phyloP scores from a whole-genome alignment of 2,329 filamentous ascomycete species.

The Trichophyton mentagrophytes region DNA sequence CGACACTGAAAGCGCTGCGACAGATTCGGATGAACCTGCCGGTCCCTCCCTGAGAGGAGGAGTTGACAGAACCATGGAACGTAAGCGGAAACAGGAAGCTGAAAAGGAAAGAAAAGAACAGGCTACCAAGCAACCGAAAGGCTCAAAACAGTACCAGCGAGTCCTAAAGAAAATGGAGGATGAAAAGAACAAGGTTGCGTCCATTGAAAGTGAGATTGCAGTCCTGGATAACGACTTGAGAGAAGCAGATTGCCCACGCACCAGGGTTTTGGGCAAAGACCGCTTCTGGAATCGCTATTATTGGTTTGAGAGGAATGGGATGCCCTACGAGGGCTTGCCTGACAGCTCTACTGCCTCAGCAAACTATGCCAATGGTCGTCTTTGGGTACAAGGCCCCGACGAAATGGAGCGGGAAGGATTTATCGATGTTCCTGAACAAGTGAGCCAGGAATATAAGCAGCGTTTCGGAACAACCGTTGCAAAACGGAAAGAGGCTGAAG shows the following conservation, averaged over 20 bases:
- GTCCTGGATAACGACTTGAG: constrained; percentile 82
- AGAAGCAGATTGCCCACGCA: constrained; percentile 85
- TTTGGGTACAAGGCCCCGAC: constrained; percentile 95
- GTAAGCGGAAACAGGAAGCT: constrained; percentile 62
- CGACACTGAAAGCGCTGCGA: constrained; percentile 25
- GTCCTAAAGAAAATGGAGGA: constrained; percentile 80
- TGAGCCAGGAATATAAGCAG: constrained; percentile 61
- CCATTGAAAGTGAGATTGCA: constrained; percentile 74
- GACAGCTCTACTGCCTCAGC: constrained; percentile 77
- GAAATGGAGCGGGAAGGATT: constrained; percentile 76
- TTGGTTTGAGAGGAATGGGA: constrained; percentile 97
- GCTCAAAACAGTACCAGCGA: constrained; percentile 79
- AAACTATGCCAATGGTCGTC: constrained; percentile 80
- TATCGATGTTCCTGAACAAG: constrained; percentile 60
- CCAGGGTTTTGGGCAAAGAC: constrained; percentile 79
- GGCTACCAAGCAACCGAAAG: constrained; percentile 56
- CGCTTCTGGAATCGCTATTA: constrained; percentile 98
- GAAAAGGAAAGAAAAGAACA: constrained; percentile 57
- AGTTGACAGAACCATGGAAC: constrained; percentile 56
- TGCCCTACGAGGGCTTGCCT: constrained; percentile 84
- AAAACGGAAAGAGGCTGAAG: constrained; percentile 73
- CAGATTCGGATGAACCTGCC: constrained; percentile 29
- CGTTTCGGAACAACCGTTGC: constrained; percentile 71
- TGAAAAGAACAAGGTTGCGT: constrained; percentile 64
- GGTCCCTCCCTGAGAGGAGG: constrained; percentile 49